These are phyloP conservation scores for Leptomonas pyrrhocoris DNA, from an alignment of 208 protist genomes.

Conservation along the genomic window DNA sequence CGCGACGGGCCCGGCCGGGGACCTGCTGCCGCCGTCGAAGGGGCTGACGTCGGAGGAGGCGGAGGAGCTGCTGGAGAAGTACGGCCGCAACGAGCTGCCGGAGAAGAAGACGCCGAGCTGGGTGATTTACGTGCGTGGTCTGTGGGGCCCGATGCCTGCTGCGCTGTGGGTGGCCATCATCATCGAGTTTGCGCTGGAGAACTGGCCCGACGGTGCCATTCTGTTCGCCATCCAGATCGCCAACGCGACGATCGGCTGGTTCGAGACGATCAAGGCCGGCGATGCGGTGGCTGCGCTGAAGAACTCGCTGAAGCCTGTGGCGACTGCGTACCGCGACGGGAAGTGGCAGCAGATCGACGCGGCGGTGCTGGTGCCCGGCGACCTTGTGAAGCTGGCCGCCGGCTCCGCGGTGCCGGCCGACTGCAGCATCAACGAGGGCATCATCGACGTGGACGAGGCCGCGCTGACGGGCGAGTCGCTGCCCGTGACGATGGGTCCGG, in stretches of 20 bases:
- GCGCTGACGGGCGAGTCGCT: constrained; percentile 96
- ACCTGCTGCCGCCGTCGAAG: constrained; percentile 60
- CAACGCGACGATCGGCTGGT: constrained; percentile 88
- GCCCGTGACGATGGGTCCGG: constrained; percentile 88
- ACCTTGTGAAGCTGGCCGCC: constrained; percentile 90
- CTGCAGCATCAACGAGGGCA: constrained; percentile 84
- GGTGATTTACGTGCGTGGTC: constrained; percentile 77
- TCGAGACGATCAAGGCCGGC: constrained; percentile 93
- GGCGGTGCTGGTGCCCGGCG: constrained; percentile 91
- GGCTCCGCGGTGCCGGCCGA: constrained; percentile 95
- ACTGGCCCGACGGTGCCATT: constrained; percentile 87
- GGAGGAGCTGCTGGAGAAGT: constrained; percentile 61
- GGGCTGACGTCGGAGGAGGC: constrained; percentile 72
- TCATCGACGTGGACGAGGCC: constrained; percentile 95
- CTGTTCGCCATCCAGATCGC: constrained; percentile 85
- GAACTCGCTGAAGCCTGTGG: constrained; percentile 81
- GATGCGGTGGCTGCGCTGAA: constrained; percentile 93
- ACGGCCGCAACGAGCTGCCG: constrained; percentile 79
- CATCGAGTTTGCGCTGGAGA: constrained; percentile 87
- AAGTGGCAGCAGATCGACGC: constrained; percentile 83
- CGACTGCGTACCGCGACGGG: constrained; percentile 83
- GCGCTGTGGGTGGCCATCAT: constrained; percentile 91
- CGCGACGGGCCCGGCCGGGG: constrained; percentile 18
- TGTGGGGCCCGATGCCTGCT: constrained; percentile 89
- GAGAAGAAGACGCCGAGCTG: constrained; percentile 80